A percentile compares a stretch with the other conserved stretches of the same genome.
phyloP scores from a whole-genome alignment of 2,329 filamentous ascomycete species.

The Colletotrichum phormii region DNA sequence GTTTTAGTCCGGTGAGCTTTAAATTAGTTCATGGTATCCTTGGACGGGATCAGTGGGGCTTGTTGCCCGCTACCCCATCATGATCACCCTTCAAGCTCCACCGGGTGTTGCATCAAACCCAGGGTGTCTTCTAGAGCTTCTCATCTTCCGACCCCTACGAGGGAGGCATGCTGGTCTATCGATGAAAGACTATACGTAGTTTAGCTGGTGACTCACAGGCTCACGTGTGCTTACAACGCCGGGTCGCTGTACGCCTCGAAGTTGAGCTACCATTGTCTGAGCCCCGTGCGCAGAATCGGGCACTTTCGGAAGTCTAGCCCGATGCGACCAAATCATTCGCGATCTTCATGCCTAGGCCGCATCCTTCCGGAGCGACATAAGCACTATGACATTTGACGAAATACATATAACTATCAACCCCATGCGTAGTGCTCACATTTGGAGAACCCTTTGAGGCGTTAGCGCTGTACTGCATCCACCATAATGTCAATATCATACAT shows the following conservation, averaged over 20 bases:
- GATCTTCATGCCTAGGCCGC: neutral
- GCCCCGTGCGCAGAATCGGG: neutral
- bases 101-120: too few species aligned
- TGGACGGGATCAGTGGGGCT: neutral
- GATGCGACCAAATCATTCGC: neutral
- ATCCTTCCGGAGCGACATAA: neutral
- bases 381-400: neutral
- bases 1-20: neutral
- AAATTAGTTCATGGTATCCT: neutral
- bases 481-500: slow-evolving; percentile 20
- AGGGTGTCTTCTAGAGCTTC: too few species aligned
- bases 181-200: too few species aligned
- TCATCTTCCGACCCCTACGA: too few species aligned
- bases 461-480: too few species aligned
- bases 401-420: neutral
- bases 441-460: too few species aligned
- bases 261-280: too few species aligned
- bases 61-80: neutral
- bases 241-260: too few species aligned
- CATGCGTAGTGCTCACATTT: neutral
- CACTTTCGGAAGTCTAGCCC: neutral
- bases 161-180: too few species aligned
- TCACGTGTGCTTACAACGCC: neutral
- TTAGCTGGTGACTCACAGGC: neutral
- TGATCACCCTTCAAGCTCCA: too few species aligned